phyloP scores from a whole-genome alignment of 208 protist species.

The Crithidia brevicula region DNA sequence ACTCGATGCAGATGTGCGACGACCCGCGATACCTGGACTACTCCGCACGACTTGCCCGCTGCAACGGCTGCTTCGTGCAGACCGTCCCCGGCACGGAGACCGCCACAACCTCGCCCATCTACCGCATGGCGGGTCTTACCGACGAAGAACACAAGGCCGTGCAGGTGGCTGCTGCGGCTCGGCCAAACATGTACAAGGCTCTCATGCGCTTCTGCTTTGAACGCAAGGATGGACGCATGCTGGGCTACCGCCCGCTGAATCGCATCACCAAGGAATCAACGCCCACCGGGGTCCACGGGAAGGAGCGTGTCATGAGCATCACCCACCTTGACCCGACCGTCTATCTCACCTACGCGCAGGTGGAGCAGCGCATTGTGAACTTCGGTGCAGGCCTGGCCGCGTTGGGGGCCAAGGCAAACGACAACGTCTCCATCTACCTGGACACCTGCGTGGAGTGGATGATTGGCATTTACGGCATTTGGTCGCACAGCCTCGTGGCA shows the following conservation, averaged over 20 bases:
- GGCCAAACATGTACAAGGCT: constrained; percentile 26
- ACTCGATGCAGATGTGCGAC: constrained; percentile 18
- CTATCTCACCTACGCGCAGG: constrained; percentile 44
- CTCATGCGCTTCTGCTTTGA: constrained; percentile 26
- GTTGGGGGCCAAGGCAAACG: constrained; percentile 42
- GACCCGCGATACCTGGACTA: constrained; percentile 34
- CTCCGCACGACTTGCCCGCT: constrained; percentile 15
- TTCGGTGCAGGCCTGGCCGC: constrained; percentile 63
- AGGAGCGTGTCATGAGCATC: constrained; percentile 37
- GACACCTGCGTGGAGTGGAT: constrained; percentile 89
- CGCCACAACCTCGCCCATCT: constrained; percentile 43
- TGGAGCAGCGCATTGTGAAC: constrained; percentile 44
- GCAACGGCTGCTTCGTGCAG: constrained; percentile 34
- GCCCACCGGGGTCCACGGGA: constrained; percentile 35
- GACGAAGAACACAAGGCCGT: constrained; percentile 24
- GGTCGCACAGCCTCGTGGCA: constrained; percentile 60
- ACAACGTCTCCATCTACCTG: constrained; percentile 76
- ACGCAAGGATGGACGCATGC: constrained; percentile 30
- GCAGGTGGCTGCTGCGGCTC: constrained; percentile 12
- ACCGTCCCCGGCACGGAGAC: constrained; percentile 56
- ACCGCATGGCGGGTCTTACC: constrained; percentile 42
- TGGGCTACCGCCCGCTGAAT: constrained; percentile 47
- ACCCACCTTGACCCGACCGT: constrained; percentile 56
- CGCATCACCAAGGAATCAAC: constrained; percentile 25
- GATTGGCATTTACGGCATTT: constrained; percentile 73